A percentile compares a stretch with the other conserved stretches of the same genome.
phyloP scores from a whole-genome alignment of 805 yeast genomes.

The Suhomyces sp. region DNA sequence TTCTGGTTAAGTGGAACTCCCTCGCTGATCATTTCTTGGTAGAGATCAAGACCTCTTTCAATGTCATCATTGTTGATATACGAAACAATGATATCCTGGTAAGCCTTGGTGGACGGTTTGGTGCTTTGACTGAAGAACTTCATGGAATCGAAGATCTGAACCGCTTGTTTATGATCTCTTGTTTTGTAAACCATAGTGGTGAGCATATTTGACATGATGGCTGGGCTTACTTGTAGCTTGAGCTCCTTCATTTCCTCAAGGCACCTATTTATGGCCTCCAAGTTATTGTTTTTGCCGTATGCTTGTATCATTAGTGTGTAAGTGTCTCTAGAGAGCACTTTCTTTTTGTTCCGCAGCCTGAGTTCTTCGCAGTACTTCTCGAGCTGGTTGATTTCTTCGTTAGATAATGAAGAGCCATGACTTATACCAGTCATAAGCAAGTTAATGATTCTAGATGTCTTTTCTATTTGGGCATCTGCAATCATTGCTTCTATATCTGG shows the following conservation, averaged over 20 bases:
- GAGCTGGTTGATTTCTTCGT: slow-evolving; percentile 22
- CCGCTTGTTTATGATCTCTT: slow-evolving; percentile 56
- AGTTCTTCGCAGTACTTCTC: slow-evolving; percentile 32
- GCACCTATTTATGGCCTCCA: slow-evolving; percentile 37
- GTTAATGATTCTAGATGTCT: slow-evolving; percentile 33
- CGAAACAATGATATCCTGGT: slow-evolving; percentile 67
- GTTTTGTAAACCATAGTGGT: slow-evolving; percentile 56
- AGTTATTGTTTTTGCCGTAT: slow-evolving; percentile 39
- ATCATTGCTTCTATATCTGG: slow-evolving; percentile 37
- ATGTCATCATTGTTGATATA: slow-evolving; percentile 60
- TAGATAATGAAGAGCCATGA: slow-evolving; percentile 16
- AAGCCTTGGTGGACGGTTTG: slow-evolving; percentile 65
- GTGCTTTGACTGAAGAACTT: slow-evolving; percentile 68
- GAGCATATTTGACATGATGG: slow-evolving; percentile 54
- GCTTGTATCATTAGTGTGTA: slow-evolving; percentile 45
- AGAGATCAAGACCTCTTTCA: slow-evolving; percentile 74
- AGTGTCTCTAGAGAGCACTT: slow-evolving; percentile 34
- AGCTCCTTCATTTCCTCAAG: slow-evolving; percentile 35
- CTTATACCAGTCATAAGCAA: slow-evolving; percentile 37
- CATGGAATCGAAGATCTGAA: slow-evolving; percentile 76
- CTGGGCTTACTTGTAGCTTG: slow-evolving; percentile 41
- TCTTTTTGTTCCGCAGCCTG: slow-evolving; percentile 15
- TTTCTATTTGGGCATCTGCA: slow-evolving; percentile 26
- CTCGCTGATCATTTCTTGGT: slow-evolving; percentile 56
- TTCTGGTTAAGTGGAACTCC: slow-evolving; percentile 29